These are phyloP conservation scores for Daedalea quercina DNA, from an alignment of 768 basidiomycete genomes.

Conservation along the genomic window DNA sequence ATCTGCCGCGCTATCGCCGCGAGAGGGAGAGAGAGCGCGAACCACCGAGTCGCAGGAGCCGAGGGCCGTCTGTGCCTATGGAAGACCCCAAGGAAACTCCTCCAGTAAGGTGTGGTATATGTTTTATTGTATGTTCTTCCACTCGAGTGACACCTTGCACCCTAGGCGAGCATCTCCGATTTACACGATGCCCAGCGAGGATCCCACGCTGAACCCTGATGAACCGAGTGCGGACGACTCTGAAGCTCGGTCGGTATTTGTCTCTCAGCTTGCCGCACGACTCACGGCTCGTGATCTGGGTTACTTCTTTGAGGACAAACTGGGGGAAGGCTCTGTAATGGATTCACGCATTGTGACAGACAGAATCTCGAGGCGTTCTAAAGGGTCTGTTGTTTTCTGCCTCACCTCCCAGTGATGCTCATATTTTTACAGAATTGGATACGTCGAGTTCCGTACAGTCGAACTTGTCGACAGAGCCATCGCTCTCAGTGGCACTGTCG, in stretches of 20 bases:
- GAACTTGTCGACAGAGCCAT: constrained; percentile 91
- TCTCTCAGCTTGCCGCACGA: constrained; percentile 95
- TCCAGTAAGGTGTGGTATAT: constrained; percentile 36
- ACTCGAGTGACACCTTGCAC: constrained; percentile 6
- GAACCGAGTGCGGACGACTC: constrained; percentile 94
- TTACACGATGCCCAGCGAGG: constrained; percentile 60
- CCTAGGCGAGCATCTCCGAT: constrained; percentile 63
- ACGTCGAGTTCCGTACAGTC: constrained; percentile 91
- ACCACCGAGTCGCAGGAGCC: constrained; percentile 23
- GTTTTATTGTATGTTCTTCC: constrained; percentile 5
- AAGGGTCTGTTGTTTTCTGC: constrained; percentile 57
- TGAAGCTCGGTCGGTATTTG: constrained; percentile 97
- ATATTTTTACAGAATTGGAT: constrained; percentile 68
- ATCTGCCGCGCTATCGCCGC: constrained; percentile 36
- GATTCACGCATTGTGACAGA: constrained; percentile 97
- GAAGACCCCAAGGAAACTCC: constrained; percentile 24
- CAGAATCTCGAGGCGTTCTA: constrained; percentile 90
- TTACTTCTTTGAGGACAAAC: constrained; percentile 97
- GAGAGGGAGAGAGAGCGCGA: constrained; percentile 38
- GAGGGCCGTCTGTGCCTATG: background rate
- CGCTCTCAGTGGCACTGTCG: constrained; percentile 85
- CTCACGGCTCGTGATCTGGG: constrained; percentile 96
- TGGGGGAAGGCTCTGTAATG: constrained; percentile 90
- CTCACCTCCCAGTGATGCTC: background rate
- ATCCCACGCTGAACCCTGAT: constrained; percentile 61